Evolutionary conservation across 148 eudicot genomes (phyloP), one percentile per base, ranked within the genome.

Genomic region (Selenicereus undatus): DNA sequence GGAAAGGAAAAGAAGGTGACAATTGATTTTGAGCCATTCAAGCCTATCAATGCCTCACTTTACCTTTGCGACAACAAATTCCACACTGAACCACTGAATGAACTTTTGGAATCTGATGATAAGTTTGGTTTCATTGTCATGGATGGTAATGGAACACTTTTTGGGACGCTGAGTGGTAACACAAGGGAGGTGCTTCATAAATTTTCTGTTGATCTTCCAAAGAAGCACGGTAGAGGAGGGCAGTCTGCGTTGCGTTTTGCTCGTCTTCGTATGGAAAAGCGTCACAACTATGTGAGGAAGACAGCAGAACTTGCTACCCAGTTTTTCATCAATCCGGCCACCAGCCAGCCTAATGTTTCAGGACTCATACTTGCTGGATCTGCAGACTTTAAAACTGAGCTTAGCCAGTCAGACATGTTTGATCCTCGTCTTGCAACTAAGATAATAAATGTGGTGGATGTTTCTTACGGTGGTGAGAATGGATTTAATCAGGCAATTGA

Each of bases 161-260:
- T 84, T 62, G 86, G 83, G 45, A 84, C 86, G 16, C 48, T 84
- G 26, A 84, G 86, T 76, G 86, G 83, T 27, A 84, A 84, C 71
- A 84, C 83, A 8, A 84, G 83, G 76, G 83, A 84, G 77, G 82
- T 80, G 48, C 83, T 84, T 71, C 86, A 84, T 80, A 84, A 84
- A 35, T 84, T 84, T 52, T 79, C 86, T 24, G 86, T 84, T 5
- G 86, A 84, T 84, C 83, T 84, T 76, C 86, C 86, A 30, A 84
- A 84, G 79, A 84, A 84, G 48, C 86, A 84, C 58, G 86, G 86
- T 17, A 84, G 86, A 84, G 86, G 86, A 80, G 86, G 86, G 54
- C 86, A 84, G 48, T 84, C 86, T 76, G 86, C 86, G 0, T 32
- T 80, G 17, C 86, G 86, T 80, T 84, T 84, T 84, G 86, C 83